phyloP scores from a whole-genome alignment of 768 basidiomycete species.

The Erythrobasidium yunnanense region DNA sequence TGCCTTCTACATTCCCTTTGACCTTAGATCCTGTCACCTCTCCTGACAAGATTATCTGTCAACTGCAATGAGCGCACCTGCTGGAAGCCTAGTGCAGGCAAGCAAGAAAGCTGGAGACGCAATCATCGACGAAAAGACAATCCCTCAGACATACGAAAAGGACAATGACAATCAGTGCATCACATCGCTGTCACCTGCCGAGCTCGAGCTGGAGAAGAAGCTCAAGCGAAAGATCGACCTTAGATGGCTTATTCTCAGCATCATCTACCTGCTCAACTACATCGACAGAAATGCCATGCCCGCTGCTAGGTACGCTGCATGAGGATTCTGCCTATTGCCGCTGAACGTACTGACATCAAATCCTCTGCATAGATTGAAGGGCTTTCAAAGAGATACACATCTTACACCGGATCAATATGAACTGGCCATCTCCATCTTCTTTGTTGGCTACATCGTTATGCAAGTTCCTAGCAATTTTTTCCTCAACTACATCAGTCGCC shows the following conservation, averaged over 20 bases:
- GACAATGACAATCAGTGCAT: too few species aligned
- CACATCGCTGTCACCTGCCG: too few species aligned
- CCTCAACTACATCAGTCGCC: background rate
- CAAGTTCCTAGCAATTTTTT: background rate
- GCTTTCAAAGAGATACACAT: background rate
- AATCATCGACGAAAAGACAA: too few species aligned
- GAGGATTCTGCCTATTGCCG: background rate
- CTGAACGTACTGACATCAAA: background rate
- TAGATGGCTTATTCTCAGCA: background rate
- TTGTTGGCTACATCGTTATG: background rate
- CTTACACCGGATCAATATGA: background rate
- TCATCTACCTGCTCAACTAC: background rate
- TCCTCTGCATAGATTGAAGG: background rate
- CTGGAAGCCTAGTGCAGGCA: too few species aligned
- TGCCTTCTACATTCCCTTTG: too few species aligned
- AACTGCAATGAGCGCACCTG: too few species aligned
- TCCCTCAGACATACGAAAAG: too few species aligned
- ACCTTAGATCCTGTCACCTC: too few species aligned
- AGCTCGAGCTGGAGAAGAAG: background rate
- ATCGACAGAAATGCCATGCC: background rate
- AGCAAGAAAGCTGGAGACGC: too few species aligned
- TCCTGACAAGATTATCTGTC: too few species aligned
- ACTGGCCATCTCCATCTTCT: background rate
- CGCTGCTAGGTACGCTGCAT: background rate
- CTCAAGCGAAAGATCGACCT: background rate